These are phyloP conservation scores for Tylopilus vinaceipallidus DNA, from an alignment of 768 basidiomycete species.

Conservation along the genomic window DNA sequence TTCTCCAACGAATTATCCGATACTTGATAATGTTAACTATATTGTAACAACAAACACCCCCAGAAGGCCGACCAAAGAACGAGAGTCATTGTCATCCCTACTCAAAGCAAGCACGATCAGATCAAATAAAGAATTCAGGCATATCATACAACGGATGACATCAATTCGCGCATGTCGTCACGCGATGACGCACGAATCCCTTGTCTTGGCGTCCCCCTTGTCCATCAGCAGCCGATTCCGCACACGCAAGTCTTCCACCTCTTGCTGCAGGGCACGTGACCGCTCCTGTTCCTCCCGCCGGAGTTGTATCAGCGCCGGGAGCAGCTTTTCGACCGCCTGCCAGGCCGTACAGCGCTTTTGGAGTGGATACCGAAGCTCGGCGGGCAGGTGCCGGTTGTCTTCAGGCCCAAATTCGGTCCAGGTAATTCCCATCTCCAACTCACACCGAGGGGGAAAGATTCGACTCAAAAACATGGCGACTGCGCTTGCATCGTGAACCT, in stretches of 20 bases:
- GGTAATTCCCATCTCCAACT: slow-evolving; percentile 45
- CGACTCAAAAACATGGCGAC: slow-evolving; percentile 55
- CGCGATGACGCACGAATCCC: slow-evolving; percentile 30
- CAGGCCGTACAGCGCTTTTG: slow-evolving; percentile 36
- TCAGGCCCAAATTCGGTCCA: slow-evolving; percentile 36
- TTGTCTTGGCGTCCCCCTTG: slow-evolving; percentile 14
- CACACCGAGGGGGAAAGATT: slow-evolving; percentile 44
- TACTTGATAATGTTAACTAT: background rate
- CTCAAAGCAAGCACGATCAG: no score
- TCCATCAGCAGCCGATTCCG: slow-evolving; percentile 45
- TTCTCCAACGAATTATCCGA: no score
- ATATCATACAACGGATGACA: no score
- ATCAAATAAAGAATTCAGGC: no score
- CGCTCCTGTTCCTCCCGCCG: slow-evolving; percentile 44
- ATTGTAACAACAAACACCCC: background rate
- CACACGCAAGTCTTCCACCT: slow-evolving; percentile 51
- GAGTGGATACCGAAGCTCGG: slow-evolving; percentile 1
- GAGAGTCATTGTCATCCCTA: no score
- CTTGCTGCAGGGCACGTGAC: slow-evolving; percentile 37
- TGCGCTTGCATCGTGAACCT: slow-evolving; percentile 39
- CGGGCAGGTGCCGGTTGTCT: slow-evolving; percentile 11
- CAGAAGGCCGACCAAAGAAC: no score
- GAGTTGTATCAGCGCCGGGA: slow-evolving; percentile 44
- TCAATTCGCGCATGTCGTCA: no score
- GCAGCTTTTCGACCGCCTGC: slow-evolving; percentile 39